These are phyloP conservation scores for Hanseniaspora pseudoguilliermondii DNA, from an alignment of 805 yeast species.

Conservation along the genomic window DNA sequence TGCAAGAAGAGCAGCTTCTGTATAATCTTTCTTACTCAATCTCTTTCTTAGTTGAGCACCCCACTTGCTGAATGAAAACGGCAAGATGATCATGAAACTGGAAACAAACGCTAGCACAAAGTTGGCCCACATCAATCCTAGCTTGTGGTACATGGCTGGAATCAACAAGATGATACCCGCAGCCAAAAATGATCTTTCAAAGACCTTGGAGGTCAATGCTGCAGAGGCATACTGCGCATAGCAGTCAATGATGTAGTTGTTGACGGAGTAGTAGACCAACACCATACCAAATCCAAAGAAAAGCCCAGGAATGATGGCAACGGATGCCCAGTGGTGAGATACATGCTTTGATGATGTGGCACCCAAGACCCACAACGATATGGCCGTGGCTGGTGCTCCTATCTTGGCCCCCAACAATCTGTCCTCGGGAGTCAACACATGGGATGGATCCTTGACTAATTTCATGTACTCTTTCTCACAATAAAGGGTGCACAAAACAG, in stretches of 20 bases:
- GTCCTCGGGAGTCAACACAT: conserved; percentile 50
- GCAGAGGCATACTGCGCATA: conserved; percentile 71
- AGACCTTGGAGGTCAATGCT: conserved; percentile 72
- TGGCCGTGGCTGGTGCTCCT: conserved; percentile 72
- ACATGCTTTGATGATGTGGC: conserved; percentile 60
- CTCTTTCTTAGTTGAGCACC: conserved; percentile 53
- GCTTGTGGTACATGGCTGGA: conserved; percentile 62
- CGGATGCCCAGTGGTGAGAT: conserved; percentile 47
- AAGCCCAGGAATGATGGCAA: conserved; percentile 65
- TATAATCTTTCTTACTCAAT: conserved; percentile 56
- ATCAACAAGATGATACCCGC: conserved; percentile 78
- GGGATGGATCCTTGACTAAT: conserved; percentile 36
- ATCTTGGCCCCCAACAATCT: conserved; percentile 69
- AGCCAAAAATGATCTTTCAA: conserved; percentile 47
- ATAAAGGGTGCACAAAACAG: conserved; percentile 60
- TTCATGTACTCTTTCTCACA: conserved; percentile 51
- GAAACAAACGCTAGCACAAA: conserved; percentile 68
- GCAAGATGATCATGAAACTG: conserved; percentile 61
- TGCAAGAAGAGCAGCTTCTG: conserved; percentile 22
- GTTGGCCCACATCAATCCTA: conserved; percentile 72
- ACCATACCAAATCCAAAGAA: conserved; percentile 72
- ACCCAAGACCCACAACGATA: conserved; percentile 66
- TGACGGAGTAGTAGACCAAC: conserved; percentile 58
- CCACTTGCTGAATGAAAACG: conserved; percentile 56
- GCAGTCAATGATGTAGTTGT: conserved; percentile 82